A percentile compares a stretch with the other conserved stretches of the same genome.
Conservation (phyloP, 495 filamentous ascomycete species). For the Elasticomyces elasticus region DNA sequence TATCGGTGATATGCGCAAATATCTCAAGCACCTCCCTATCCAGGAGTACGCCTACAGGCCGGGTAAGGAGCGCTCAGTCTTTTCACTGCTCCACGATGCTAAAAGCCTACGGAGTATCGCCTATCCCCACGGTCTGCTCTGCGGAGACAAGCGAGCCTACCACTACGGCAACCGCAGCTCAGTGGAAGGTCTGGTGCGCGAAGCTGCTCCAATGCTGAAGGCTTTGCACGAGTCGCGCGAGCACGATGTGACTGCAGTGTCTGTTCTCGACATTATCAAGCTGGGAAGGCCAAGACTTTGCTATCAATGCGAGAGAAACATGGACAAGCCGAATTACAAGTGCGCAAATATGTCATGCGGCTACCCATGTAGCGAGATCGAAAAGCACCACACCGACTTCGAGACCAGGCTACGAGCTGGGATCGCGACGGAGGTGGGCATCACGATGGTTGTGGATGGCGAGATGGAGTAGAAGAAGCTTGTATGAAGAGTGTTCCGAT, state of each 20-base stretch:
- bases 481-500: background rate
- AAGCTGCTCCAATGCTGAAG: background rate
- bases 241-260: background rate
- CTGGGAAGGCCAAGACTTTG: background rate
- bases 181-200: background rate
- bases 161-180: background rate
- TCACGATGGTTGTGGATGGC: background rate
- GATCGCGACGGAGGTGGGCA: background rate
- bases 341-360: background rate
- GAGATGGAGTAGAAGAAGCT: background rate
- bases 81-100: conserved; percentile 1
- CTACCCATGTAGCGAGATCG: background rate
- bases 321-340: background rate
- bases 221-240: background rate
- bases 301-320: background rate
- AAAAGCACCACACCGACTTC: background rate
- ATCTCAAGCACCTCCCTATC: conserved; percentile 3
- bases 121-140: background rate
- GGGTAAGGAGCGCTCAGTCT: background rate
- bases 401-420: background rate
- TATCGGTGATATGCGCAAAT: conserved; percentile 9
- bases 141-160: background rate
- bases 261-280: background rate
- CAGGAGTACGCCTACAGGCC: background rate
- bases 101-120: background rate